Conservation (phyloP, 441 rosid species). For the Populus hybrid region DNA sequence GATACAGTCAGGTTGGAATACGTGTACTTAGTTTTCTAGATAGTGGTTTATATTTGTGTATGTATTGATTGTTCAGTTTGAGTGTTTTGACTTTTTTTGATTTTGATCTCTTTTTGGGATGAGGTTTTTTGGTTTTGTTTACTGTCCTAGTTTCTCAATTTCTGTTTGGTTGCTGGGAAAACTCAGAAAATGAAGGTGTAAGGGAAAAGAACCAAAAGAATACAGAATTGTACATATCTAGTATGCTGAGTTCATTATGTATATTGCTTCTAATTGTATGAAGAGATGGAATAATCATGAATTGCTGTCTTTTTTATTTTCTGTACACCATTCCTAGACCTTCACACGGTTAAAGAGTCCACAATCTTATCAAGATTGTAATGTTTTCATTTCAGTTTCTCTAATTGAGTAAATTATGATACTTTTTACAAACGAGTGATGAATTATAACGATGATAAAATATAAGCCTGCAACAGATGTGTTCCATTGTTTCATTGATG, state of each 20-base stretch:
- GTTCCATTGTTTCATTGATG: not conserved
- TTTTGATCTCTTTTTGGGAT: not conserved
- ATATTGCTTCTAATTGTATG: not conserved
- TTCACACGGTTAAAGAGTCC: not conserved
- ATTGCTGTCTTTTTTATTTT: not conserved
- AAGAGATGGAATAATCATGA: not conserved
- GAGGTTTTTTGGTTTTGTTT: not conserved
- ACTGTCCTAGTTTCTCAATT: too few species aligned
- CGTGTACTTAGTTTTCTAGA: not conserved
- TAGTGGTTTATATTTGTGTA: not conserved
- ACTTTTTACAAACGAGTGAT: not conserved
- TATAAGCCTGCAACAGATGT: not conserved
- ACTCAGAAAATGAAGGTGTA: constrained; percentile 5
- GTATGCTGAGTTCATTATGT: not conserved
- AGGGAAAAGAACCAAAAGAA: not conserved
- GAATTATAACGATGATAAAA: not conserved
- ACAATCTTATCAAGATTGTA: not conserved
- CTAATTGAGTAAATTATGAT: not conserved
- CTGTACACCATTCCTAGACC: not conserved
- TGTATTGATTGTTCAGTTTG: not conserved
- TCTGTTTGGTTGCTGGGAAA: constrained; percentile 10
- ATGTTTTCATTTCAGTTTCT: not conserved
- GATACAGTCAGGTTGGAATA: not conserved
- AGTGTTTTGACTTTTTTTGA: not conserved
- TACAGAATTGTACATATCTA: not conserved